Percentiles rank a stretch among this genome's conserved stretches.
phyloP scores from a whole-genome alignment of 257 asterid species.

The Sherardia arvensis region DNA sequence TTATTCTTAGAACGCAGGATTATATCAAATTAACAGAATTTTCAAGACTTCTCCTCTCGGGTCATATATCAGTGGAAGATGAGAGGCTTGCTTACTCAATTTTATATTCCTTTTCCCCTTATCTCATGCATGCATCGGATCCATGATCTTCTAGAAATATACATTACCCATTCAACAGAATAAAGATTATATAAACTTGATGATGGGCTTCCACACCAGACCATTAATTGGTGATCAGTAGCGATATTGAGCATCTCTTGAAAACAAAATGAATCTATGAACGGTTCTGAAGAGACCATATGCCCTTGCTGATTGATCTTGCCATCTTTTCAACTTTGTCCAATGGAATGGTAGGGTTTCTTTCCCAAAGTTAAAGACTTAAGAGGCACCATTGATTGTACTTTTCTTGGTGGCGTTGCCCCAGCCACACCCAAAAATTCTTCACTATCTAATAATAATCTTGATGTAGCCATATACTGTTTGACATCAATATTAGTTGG shows the following conservation, averaged over 20 bases:
- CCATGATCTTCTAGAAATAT: not conserved
- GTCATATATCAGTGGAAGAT: not conserved
- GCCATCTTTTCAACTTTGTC: not conserved
- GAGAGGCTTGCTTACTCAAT: not conserved
- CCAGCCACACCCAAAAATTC: constrained; percentile 13
- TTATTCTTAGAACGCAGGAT: too few relatives aligned
- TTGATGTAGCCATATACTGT: too few relatives aligned
- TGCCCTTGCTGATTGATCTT: constrained; percentile 21
- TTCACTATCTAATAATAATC: not conserved
- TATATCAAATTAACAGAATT: too few relatives aligned
- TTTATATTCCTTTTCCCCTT: too few relatives aligned
- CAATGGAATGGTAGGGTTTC: not conserved
- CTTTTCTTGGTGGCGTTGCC: constrained; percentile 12
- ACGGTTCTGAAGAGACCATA: constrained; percentile 5
- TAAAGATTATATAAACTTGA: not conserved
- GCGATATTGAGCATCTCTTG: constrained; percentile 15
- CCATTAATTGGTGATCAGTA: not conserved
- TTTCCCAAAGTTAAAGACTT: constrained; percentile 20
- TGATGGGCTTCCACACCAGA: not conserved
- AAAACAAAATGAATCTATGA: not conserved
- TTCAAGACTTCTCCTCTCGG: too few relatives aligned
- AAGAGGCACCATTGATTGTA: not conserved
- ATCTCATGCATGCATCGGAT: not conserved
- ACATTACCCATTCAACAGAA: not conserved
- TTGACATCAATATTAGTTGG: not conserved